Evolutionary conservation across 225 moss, liverwort and hornwort genomes (phyloP), one percentile per base, ranked within the genome.

Genomic region (Anthoceros angustus): DNA sequence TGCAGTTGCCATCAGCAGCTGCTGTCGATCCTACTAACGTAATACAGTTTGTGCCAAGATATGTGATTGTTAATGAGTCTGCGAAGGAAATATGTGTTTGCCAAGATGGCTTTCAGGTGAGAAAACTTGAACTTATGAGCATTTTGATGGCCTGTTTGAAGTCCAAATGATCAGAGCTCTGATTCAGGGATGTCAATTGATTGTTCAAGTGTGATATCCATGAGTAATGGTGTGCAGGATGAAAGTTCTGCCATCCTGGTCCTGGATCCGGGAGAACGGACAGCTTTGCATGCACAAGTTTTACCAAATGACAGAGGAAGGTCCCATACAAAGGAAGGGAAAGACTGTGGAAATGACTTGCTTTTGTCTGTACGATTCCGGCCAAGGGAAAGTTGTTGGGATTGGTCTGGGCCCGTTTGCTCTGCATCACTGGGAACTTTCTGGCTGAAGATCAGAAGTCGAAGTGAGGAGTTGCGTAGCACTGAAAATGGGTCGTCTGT

Each of bases 341-440:
- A 76, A 76, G 72, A 82, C 71, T 65, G 67, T 74, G 63, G 74
- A 62, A 69, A 76, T 72, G 70, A 85, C 63, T 66, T 82, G 32
- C 87, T 91, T 63, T 79, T 91, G 38, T 79, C 84, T 65, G 85
- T 91, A n/a, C 82, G 95, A 18, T 91, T 98, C 70, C 88, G 78
- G 67, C 88, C 85, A 4, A 78, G 76, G 70, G 88, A 86, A 42
- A 24, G 77, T 64, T 85, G 80, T 25, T 98, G 95, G 88, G 85
- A 86, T 65, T 98, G 95, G 95, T 98, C 95, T 61, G 95, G 95
- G 69, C 91, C 91, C 60, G 91, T 98, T 39, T 86, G 85, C 74
- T 88, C 86, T 55, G 88, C 95, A 40, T 83, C 95, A 5, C 64
- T 98, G 65, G 95, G 95, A 46, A 84, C 88, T 25, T 98, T 98